Evolutionary conservation across 371 early-diverging fungal species (phyloP), one percentile per base, ranked within the genome.

Genomic region (Mycotypha africana): DNA sequence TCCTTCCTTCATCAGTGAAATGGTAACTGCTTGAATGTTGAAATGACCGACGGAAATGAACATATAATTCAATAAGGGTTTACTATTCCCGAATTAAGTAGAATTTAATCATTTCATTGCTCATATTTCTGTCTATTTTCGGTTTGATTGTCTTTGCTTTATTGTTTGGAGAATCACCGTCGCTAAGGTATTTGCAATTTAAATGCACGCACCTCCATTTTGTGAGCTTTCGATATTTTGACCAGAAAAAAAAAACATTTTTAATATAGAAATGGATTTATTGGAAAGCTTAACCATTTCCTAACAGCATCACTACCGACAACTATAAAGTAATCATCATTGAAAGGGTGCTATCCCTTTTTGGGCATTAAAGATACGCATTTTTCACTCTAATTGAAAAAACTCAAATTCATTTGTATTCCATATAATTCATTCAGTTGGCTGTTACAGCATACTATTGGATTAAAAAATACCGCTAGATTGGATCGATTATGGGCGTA

Each of bases 81-180:
- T 8, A 28, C 11, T 11, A 28, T 28, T 28, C 5, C 11, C 11
- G 5, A 8, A 28, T 28, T 8, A 5, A 28, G 5, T 38, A 69
- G 65, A 53, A 50, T 34, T 24, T 65, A 15, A 49, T 60, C 6
- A 25, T 50, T 2, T 47, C 44, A 9, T 51, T 57, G 15, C 40
- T 60, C 22, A 16, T 53, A 3, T 45, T 58, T 32, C 31, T 67
- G 38, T 15, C 44, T 4, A 9, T 55, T 3, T 59, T 72, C 48
- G 62, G 68, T 14, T 23, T 52, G 14, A 37, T 63, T 38, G 61
- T 72, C 12, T 67, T 72, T 23, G 42, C 55, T 20, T 51, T 72
- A 26, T 39, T 72, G 14, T 72, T 72, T 55, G 72, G 72, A 12
- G 55, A 67, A 51, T 51, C 52, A 32, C 72, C 72, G 24, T 63